These are phyloP conservation scores for Globisporangium nodosum DNA, from an alignment of 352 stramenopile genomes.

Conservation along the genomic window DNA sequence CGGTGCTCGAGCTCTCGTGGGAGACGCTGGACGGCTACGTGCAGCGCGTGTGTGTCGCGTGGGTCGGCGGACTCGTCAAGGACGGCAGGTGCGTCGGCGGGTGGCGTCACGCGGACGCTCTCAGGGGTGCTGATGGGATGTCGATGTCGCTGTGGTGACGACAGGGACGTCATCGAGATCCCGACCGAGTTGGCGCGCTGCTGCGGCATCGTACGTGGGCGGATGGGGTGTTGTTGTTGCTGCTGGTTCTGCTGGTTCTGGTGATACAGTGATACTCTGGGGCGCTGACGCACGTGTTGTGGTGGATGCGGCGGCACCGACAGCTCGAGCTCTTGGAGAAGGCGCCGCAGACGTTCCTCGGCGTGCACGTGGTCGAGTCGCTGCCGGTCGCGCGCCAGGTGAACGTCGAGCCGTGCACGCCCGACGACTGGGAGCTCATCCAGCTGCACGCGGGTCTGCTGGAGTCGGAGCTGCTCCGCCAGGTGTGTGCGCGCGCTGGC, in stretches of 20 bases:
- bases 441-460: slow-evolving; percentile 81
- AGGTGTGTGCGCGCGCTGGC: slow-evolving; percentile 33
- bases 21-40: slow-evolving; percentile 77
- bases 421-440: slow-evolving; percentile 89
- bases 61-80: slow-evolving; percentile 60
- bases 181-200: slow-evolving; percentile 78
- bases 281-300: slow-evolving; percentile 1
- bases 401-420: slow-evolving; percentile 78
- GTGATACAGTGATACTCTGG: neutral
- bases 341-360: slow-evolving; percentile 49
- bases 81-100: slow-evolving; percentile 33
- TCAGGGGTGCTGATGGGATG: slow-evolving; percentile 4
- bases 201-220: slow-evolving; percentile 56
- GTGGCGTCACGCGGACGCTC: neutral
- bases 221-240: neutral
- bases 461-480: slow-evolving; percentile 75
- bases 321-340: slow-evolving; percentile 63
- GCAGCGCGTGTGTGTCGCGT: slow-evolving; percentile 64
- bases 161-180: slow-evolving; percentile 80
- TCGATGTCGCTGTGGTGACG: neutral
- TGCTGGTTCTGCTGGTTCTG: neutral
- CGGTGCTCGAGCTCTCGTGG: slow-evolving; percentile 74
- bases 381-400: slow-evolving; percentile 65
- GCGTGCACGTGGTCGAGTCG: slow-evolving; percentile 68
- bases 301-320: neutral